Evolutionary conservation across 1,284 basidiomycete species (phyloP), one percentile per base, ranked within the genome.

Genomic region (Ganoderma sinense): DNA sequence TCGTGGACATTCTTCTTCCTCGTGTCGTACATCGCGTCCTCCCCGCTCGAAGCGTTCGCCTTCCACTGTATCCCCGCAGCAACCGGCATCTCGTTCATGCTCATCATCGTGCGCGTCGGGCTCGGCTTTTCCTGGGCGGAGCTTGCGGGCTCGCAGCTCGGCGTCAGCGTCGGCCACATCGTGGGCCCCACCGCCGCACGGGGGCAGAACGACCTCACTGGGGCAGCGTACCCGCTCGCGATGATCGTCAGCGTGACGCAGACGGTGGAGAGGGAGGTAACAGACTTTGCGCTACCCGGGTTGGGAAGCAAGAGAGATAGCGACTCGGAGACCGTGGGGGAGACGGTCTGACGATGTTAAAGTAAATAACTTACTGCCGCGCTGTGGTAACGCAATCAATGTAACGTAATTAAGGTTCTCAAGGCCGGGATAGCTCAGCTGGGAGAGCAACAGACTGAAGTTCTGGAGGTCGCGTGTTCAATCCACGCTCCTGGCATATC

Each of bases 391-490:
- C 40, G 7, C 33, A 4, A 48, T 48, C n/a, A 0, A 48, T n/a
- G 20, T 45, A 45, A 7, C 6, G 0, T 20, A 45, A n/a, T 7
- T n/a, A 23, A 45, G n/a, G 20, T 45, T 45, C 43, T 1, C 16
- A 20, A 43, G n/a, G 84, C 87, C 82, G 82, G 84, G 82, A 81
- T 89, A 89, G 89, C 89, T 91, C 89, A 91, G 89, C 87, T 90
- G 89, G 89, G 89, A 91, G 89, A 91, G 89, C 89, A 90, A 87
- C 87, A 91, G 89, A 91, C 89, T 90, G 89, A 90, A 91, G 88
- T 85, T 88, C 87, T 89, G 84, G 85, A 88, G 85, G 87, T 88
- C 87, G 85, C 84, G 87, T 86, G 87, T 89, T 88, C 88, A 84
- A 88, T 87, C 86, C 86, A 86, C 87, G 87, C 84, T 88, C 82